Conservation (phyloP, 176 grass and related monocot species). For the Ensete glaucum region DNA sequence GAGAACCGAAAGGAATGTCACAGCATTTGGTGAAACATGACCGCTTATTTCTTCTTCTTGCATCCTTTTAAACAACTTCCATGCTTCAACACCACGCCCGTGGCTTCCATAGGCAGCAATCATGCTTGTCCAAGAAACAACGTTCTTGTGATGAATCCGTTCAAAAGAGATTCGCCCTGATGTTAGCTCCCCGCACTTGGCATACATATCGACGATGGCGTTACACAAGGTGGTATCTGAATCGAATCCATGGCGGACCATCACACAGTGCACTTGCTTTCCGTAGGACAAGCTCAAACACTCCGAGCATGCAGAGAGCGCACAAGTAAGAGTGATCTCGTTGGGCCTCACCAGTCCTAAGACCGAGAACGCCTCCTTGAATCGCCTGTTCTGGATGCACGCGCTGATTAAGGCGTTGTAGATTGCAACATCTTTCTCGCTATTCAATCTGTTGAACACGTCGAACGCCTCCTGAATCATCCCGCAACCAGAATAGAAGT, state of each 20-base stretch:
- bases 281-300: constrained; percentile 23
- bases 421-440: constrained; percentile 31
- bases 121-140: constrained; percentile 64
- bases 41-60: constrained; percentile 13
- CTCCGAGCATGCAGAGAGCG: constrained; percentile 42
- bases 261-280: constrained; percentile 43
- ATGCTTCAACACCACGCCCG: constrained; percentile 31
- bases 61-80: constrained; percentile 44
- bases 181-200: constrained; percentile 40
- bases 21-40: constrained; percentile 37
- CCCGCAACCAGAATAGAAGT: constrained; percentile 49
- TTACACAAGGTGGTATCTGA: constrained; percentile 49
- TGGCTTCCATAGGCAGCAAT: constrained; percentile 34
- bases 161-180: constrained; percentile 27
- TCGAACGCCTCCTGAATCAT: constrained; percentile 34
- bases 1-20: constrained; percentile 50
- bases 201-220: constrained; percentile 56
- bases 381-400: constrained; percentile 36
- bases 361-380: constrained; percentile 34
- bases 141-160: constrained; percentile 30
- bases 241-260: constrained; percentile 30
- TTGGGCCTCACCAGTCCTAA: constrained; percentile 22
- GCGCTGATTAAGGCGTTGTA: constrained; percentile 42
- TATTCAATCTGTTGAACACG: constrained; percentile 20
- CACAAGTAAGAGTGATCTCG: constrained; percentile 29